A percentile compares a stretch with the other conserved stretches of the same genome.
Conservation (phyloP, 768 basidiomycete species). For the Omphalotus guepiniiformis region DNA sequence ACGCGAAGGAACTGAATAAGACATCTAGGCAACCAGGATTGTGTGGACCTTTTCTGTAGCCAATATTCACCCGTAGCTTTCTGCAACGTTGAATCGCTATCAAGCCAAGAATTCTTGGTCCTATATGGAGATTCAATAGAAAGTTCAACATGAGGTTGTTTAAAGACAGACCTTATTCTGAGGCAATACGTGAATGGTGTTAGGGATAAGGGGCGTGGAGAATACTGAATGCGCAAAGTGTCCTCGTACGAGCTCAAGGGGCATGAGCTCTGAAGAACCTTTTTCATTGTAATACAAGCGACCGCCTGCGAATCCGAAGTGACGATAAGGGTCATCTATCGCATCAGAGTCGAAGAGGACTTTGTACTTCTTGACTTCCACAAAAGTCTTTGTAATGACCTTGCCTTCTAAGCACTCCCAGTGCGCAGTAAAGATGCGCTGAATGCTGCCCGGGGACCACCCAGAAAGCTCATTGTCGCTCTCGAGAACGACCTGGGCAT, state of each 20-base stretch:
- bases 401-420: slow-evolving; percentile 1
- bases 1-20: too few relatives aligned
- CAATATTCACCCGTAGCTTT: too few relatives aligned
- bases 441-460: slow-evolving; percentile 10
- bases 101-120: too few relatives aligned
- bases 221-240: slow-evolving; percentile 1
- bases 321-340: slow-evolving; percentile 8
- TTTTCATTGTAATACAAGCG: slow-evolving; percentile 11
- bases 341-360: neutral
- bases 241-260: neutral
- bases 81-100: too few relatives aligned
- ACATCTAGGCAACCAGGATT: too few relatives aligned
- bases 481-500: slow-evolving; percentile 11
- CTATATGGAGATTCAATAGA: too few relatives aligned
- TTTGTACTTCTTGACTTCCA: slow-evolving; percentile 1
- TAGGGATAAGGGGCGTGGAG: neutral
- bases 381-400: slow-evolving; percentile 4
- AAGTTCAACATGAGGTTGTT: too few relatives aligned
- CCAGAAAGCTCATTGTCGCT: neutral
- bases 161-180: neutral
- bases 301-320: slow-evolving; percentile 10
- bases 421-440: slow-evolving; percentile 7
- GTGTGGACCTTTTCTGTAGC: too few relatives aligned
- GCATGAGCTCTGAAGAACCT: neutral
- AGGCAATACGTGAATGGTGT: neutral